These are phyloP conservation scores for Mallotus repandus DNA, from an alignment of 441 rosid species.

Conservation along the genomic window DNA sequence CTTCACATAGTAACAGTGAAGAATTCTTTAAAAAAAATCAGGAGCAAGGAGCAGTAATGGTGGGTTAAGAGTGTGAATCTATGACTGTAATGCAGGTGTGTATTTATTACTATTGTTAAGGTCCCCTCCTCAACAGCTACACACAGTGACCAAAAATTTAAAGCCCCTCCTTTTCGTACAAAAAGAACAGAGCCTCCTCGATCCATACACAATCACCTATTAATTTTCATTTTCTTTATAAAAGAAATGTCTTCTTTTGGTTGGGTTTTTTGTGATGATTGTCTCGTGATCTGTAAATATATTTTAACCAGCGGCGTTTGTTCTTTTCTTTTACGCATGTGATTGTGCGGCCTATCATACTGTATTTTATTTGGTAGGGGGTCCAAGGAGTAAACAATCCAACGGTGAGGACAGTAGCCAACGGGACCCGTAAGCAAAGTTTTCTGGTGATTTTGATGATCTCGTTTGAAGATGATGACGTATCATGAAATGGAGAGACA, in stretches of 20 bases:
- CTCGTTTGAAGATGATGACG: too few relatives aligned
- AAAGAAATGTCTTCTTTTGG: too few relatives aligned
- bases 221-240: too few relatives aligned
- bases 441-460: not conserved
- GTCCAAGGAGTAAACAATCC: not conserved
- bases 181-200: too few relatives aligned
- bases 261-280: not conserved
- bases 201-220: too few relatives aligned
- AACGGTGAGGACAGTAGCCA: not conserved
- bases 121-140: slow-evolving; percentile 1
- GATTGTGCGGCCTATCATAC: too few relatives aligned
- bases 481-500: not conserved
- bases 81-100: too few relatives aligned
- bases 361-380: too few relatives aligned
- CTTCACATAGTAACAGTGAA: not conserved
- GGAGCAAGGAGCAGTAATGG: not conserved
- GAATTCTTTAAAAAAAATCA: not conserved
- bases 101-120: not conserved
- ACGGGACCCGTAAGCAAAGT: not conserved
- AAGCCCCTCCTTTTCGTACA: not conserved
- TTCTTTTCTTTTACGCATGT: too few relatives aligned
- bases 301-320: not conserved
- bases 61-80: not conserved
- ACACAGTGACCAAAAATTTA: not conserved
- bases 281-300: slow-evolving; percentile 10